Conservation (phyloP, 345 rosid genomes). For the Psidium friedrichsthalianum region DNA sequence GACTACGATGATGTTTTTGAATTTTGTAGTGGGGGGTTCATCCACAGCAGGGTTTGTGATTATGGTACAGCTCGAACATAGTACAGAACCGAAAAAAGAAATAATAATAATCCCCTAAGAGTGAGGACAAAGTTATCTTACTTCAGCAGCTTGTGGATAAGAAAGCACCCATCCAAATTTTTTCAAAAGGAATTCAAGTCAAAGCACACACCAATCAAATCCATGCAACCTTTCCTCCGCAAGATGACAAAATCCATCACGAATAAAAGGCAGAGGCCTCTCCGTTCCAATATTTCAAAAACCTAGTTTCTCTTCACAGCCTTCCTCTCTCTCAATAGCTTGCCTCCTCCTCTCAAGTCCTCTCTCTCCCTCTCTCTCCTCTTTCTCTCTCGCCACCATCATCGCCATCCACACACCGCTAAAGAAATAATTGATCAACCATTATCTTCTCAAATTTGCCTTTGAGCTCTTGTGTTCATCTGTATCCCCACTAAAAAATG, state of each 20-base stretch:
- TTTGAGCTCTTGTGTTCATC: background rate
- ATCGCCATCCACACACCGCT: background rate
- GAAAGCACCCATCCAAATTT: background rate
- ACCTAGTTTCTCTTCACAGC: conserved; percentile 8
- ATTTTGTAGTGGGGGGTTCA: too few relatives aligned
- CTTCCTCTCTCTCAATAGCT: background rate
- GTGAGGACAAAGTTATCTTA: background rate
- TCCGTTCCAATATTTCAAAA: conserved; percentile 65
- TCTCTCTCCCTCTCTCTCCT: background rate
- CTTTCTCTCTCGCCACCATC: background rate
- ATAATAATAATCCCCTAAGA: background rate
- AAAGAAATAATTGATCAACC: background rate
- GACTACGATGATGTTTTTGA: background rate
- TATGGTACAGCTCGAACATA: background rate
- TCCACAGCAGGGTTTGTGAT: background rate
- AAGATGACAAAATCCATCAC: conserved; percentile 31
- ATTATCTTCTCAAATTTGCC: background rate
- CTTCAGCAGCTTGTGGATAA: background rate
- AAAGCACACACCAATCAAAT: conserved; percentile 40
- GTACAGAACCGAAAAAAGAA: background rate
- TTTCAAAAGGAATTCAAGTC: conserved; percentile 4
- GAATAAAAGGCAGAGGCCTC: conserved; percentile 40
- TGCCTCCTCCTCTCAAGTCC: too few relatives aligned
- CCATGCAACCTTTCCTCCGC: conserved; percentile 15
- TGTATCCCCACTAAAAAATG: conserved; percentile 1